Base-by-base conservation (phyloP, 1,284 basidiomycete genomes). In the Trametes hirsuta region DNA sequence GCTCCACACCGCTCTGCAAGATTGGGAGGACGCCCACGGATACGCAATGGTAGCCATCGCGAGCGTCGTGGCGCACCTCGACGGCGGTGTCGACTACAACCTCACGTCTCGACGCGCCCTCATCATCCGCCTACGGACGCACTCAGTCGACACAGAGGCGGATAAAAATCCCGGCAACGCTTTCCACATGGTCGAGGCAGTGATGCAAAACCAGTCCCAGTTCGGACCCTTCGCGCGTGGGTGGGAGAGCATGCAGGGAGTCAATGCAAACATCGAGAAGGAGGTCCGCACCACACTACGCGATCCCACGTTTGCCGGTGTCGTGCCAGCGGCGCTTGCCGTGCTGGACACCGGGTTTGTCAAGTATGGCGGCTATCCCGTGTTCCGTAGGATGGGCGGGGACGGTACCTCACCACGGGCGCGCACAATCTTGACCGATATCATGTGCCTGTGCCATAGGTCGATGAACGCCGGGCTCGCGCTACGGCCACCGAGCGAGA, bases 11-110 rank as follows among this genome's bases (percentile, higher is more conserved):
- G 34, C 51, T 34, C 40, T 59, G 24, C 14, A 30, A 11, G 52
- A 53, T n/a, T 59, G 57, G 57, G 12, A 21, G 37, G 46, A 47
- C 34, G 47, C 24, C 5, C 51, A 59, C 21, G 25, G 39, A 22
- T 46, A 37, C 45, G 39, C 47, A 22, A 12, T 59, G 25, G 40
- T 25, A 30, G 49, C 14, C 9, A 37, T 59, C 47, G 45, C 51
- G 30, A 54, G 25, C 41, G 52, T 47, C 14, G 25, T 21, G 9
- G 46, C 24, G n/a, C 47, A 59, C 47, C 49, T 53, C n/a, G 12
- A 50, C 18, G 55, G 55, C 40, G 59, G 59, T 14, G 25, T 52
- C 39, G 55, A 46, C 24, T 25, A 36, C 46, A 47, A 47, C 41
- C 45, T 49, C 46, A 25, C 30, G 3, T n/a, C 34, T 5, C 9